Percentiles rank a stretch among this genome's conserved stretches.
phyloP scores from a whole-genome alignment of 805 yeast species.

The Metschnikowia bowlesiae region DNA sequence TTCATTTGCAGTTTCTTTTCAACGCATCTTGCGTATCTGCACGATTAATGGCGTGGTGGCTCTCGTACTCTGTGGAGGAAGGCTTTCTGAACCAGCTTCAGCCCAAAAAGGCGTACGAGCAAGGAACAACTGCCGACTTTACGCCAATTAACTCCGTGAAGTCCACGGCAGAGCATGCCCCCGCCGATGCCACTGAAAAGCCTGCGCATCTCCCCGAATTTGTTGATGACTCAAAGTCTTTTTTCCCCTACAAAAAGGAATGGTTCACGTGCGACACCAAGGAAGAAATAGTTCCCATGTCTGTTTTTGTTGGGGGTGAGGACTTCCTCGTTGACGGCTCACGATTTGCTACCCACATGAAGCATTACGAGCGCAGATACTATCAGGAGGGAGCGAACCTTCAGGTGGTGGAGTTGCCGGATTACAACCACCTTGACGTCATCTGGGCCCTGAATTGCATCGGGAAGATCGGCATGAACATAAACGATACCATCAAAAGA shows the following conservation, averaged over 20 bases:
- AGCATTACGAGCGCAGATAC: constrained; percentile 48
- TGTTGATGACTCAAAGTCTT: constrained; percentile 46
- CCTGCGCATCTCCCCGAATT: constrained; percentile 20
- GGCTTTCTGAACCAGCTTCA: constrained; percentile 39
- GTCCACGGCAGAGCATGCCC: constrained; percentile 10
- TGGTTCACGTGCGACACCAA: constrained; percentile 47
- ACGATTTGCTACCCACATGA: constrained; percentile 60
- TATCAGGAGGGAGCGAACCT: constrained; percentile 34
- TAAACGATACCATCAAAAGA: constrained; percentile 14
- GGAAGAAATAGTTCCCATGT: constrained; percentile 46
- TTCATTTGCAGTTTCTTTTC: constrained; percentile 75
- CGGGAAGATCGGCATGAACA: constrained; percentile 53
- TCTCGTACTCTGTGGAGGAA: constrained; percentile 38
- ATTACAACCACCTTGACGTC: constrained; percentile 85
- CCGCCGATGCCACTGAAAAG: not conserved
- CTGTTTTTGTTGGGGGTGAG: constrained; percentile 63
- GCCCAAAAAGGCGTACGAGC: constrained; percentile 27
- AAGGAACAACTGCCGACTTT: constrained; percentile 23
- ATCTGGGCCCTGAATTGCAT: constrained; percentile 84
- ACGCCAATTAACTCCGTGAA: constrained; percentile 20
- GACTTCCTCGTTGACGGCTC: constrained; percentile 80
- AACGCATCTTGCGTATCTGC: constrained; percentile 82
- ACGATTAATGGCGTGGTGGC: constrained; percentile 91
- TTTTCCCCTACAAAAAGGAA: constrained; percentile 47
- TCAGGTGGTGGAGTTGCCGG: constrained; percentile 43